Evolutionary conservation across 177 flowering plant species (phyloP), one percentile per base, ranked within the genome.

Genomic region (Telopea speciosissima): DNA sequence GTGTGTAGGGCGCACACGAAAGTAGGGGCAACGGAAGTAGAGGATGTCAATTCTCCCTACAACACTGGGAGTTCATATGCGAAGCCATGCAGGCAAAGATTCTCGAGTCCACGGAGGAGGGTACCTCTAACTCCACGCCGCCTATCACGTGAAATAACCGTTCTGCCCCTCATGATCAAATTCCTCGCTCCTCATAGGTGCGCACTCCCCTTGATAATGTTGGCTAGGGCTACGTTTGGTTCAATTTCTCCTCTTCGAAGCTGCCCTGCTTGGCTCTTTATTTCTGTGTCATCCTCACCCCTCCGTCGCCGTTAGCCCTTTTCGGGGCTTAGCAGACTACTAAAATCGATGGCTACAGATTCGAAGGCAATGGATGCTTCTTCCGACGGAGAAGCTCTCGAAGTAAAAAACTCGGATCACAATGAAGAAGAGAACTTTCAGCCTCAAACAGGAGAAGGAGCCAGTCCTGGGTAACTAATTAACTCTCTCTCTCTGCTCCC

Each of bases 341-440:
- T 12, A 5, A 36, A 31, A 22, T 33, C 9, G 42, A 28, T 8
- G 26, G 1, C 75, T 72, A 83, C 82, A 84, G 84, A 83, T 59
- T 70, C 80, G 6, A 54, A 73, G 5, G 56, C 70, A 62, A 65
- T 71, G 5, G 83, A 77, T 19, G 62, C 76, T 22, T 66, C 62
- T 22, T 12, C 45, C 4, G 76, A 84, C 16, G 83, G 56, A 42
- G 86, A 84, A 70, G 17, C 74, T n/a, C 68, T 77, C 80, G 83
- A 81, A 65, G 71, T 73, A 31, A 72, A 65, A 49, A 24, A 72
- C 25, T 63, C 80, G 0, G 77, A 81, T 33, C 73, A 78, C 28
- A 62, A 58, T 26, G 81, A 71, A 22, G 79, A 75, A 36, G 78
- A 80, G 71, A 68, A 68, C n/a, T 31, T 42, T 68, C 70, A 68